Evolutionary conservation across 495 filamentous ascomycete species (phyloP), one percentile per base, ranked within the genome.

Genomic region (Choiromyces venosus): DNA sequence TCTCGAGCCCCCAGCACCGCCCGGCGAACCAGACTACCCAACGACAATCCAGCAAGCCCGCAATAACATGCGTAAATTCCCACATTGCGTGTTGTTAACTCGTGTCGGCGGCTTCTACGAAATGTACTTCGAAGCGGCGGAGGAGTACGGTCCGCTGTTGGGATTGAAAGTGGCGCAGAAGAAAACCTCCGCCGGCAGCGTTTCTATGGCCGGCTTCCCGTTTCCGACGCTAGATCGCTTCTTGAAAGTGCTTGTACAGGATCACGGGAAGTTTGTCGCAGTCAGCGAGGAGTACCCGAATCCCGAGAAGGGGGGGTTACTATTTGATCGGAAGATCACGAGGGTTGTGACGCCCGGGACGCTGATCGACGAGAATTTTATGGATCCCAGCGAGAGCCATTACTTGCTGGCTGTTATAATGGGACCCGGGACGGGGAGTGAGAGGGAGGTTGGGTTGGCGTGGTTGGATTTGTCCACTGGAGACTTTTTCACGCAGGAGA

Each of bases 401-500:
- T 99, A 93, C 81, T 82, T 99, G 56, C 87, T 98, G 75, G 89
- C 78, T n/a, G 72, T 83, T 25, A 67, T 69, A 37, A 39, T 52
- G 35, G 52, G 52, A 14, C 5, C 25, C 52, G 79, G 79, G 52
- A 61, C 35, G 29, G 39, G 7, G 36, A 33, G 25, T 12, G 74
- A n/a, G 0, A 68, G 44, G 29, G 70, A 77, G 64, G 52, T 96
- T 73, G 96, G 96, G 14, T 83, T 99, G 52, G 91, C 96, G 36
- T 99, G 95, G 95, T 82, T 97, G 44, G 95, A 99, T 82, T 83
- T 98, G 12, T 97, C 94, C 38, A 99, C 95, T 7, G 96, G 95
- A 2, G 90, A 92, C 78, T 97, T 97, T 82, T 95, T 88, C 78
- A 96, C 92, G 4, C 92, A 97, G 81, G 84, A 85, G n/a, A 92